Evolutionary conservation across 352 stramenopile genomes (phyloP), one percentile per base, ranked within the genome.

Genomic region (Globisporangium parvum): DNA sequence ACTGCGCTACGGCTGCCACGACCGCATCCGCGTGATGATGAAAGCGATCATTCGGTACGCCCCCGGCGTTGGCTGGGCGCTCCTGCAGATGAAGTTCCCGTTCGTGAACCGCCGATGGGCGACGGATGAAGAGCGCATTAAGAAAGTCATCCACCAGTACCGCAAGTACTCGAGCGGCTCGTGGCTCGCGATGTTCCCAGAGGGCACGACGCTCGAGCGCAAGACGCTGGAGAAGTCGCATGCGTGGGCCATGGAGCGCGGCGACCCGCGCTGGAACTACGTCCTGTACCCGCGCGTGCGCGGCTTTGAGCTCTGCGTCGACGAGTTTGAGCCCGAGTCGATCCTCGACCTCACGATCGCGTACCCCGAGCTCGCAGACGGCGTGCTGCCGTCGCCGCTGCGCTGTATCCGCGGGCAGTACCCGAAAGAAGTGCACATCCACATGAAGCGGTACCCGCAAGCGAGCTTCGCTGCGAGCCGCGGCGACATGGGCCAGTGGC

Each of bases 141-240:
- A 63, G 10, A 70, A 67, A 12, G 52, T 72, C 10, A 77, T 93
- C 28, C 28, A 55, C 6, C 74, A 70, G 23, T 93, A 91, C 66
- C 80, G 75, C 15, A 49, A 78, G 11, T 70, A 61, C 15, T 55
- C 65, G 1, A 65, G 66, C 11, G 73, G 73, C 23, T 74, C 69
- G 20, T 90, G 79, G 79, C 60, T 91, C 14, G 69, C 74, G 49
- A 91, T 93, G 77, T 91, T 93, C 50, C 83, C 80, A 0, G 83
- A 93, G 61, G 80, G 80, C 45, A 91, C 80, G 33, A 76, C 75
- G 40, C 60, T 91, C 23, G 89, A 85, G 62, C 67, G 80, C 53
- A 80, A 75, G 63, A 85, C 83, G 49, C 65, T 91, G 18, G 58
- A 78, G 37, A 72, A 75, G 39, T 85, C 71, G 42, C 79, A 91